Percentiles rank a stretch among this genome's conserved stretches.
These are phyloP conservation scores for Silene latifolia DNA, from an alignment of 148 eudicot species.

Conservation along the genomic window DNA sequence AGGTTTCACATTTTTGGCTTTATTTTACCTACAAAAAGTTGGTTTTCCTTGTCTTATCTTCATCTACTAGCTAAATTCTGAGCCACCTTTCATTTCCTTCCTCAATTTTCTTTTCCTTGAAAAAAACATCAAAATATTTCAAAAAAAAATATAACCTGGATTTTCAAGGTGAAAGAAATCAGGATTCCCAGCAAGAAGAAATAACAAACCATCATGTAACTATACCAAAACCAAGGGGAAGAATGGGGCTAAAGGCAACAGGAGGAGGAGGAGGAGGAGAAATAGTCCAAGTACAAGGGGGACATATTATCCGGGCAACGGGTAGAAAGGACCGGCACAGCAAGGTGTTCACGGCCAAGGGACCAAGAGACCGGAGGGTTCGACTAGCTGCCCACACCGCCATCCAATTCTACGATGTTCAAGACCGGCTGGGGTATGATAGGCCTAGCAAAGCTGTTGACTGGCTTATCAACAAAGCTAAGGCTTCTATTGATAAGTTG, in stretches of 20 bases:
- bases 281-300: constrained; percentile 41
- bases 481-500: constrained; percentile 36
- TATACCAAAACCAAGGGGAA: constrained; percentile 19
- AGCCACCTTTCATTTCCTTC: background rate
- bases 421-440: constrained; percentile 41
- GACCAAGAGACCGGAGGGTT: constrained; percentile 40
- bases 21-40: constrained; percentile 1
- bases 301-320: constrained; percentile 42
- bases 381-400: constrained; percentile 47
- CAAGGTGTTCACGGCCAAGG: constrained; percentile 46
- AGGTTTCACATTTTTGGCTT: constrained; percentile 32
- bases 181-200: constrained; percentile 9
- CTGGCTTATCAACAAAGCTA: constrained; percentile 40
- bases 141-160: constrained; percentile 27
- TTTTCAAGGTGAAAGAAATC: constrained; percentile 22
- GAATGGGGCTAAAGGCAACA: constrained; percentile 26
- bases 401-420: constrained; percentile 44
- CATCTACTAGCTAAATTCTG: background rate
- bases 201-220: background rate
- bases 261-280: constrained; percentile 28
- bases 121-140: too few relatives aligned
- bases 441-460: constrained; percentile 47
- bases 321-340: constrained; percentile 48
- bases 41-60: background rate
- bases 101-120: background rate